These are phyloP conservation scores for Dendrocalamus latiflorus DNA, from an alignment of 202 grass and related monocot genomes.

Conservation along the genomic window DNA sequence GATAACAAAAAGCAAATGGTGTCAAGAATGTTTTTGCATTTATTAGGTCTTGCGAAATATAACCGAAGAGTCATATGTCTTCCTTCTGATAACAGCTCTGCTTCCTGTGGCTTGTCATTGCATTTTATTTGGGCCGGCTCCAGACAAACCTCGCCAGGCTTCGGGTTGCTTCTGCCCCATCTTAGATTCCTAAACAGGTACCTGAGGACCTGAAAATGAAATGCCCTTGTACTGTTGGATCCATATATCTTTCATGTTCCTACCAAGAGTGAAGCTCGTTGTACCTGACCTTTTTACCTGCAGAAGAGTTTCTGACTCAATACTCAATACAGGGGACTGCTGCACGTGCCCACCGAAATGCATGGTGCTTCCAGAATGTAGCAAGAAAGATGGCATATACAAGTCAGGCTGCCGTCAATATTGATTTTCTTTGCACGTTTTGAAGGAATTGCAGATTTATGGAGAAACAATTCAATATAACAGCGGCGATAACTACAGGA, in stretches of 20 bases:
- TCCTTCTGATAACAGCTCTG: constrained; percentile 54
- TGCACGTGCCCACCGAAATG: not conserved
- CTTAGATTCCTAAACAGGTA: not conserved
- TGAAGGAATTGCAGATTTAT: not conserved
- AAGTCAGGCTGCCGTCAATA: not conserved
- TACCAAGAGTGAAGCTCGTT: not conserved
- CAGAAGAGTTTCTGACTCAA: not conserved
- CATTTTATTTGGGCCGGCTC: constrained; percentile 75
- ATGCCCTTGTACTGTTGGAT: not conserved
- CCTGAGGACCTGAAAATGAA: not conserved
- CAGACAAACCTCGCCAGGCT: constrained; percentile 63
- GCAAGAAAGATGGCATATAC: not conserved
- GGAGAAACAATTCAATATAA: not conserved
- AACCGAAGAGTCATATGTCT: not conserved
- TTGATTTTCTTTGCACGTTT: not conserved
- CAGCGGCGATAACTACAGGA: not conserved
- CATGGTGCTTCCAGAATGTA: not conserved
- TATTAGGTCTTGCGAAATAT: not conserved
- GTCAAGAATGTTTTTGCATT: not conserved
- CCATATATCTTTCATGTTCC: not conserved
- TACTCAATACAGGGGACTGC: not conserved
- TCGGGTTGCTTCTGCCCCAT: constrained; percentile 29
- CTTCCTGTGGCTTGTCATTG: constrained; percentile 69
- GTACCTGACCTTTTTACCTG: not conserved
- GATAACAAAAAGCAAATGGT: not conserved